Evolutionary conservation across 345 rosid species (phyloP).

Genomic region (Syzygium oleosum): DNA sequence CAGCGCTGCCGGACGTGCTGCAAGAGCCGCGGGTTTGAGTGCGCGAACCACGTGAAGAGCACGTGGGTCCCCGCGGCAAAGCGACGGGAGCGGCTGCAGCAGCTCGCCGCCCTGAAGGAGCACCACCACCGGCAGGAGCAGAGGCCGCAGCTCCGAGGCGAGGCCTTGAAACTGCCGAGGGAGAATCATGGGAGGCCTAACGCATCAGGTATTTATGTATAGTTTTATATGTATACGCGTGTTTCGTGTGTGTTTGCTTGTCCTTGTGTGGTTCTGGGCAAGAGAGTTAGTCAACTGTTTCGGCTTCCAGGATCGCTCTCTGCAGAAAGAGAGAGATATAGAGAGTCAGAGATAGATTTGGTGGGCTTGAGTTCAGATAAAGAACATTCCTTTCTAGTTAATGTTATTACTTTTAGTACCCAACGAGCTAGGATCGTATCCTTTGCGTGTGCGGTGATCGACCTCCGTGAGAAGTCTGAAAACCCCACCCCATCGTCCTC

Average conservation of each 20-base stretch:
- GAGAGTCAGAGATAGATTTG: slow-evolving; percentile 6
- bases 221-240: not conserved
- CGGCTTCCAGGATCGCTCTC: not conserved
- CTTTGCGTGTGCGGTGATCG: not conserved
- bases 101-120: slow-evolving; percentile 12
- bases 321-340: not conserved
- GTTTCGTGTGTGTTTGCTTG: not conserved
- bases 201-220: not conserved
- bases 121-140: slow-evolving; percentile 1
- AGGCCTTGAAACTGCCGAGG: not conserved
- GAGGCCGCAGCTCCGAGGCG: not conserved
- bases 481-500: not conserved
- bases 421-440: slow-evolving; percentile 7
- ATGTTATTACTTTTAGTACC: not conserved
- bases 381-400: too few species aligned
- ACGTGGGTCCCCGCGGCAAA: slow-evolving; percentile 88
- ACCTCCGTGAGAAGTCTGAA: not conserved
- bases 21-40: slow-evolving; percentile 75
- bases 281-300: not conserved
- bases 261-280: not conserved
- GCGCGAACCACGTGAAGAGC: slow-evolving; percentile 75
- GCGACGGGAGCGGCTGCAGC: slow-evolving; percentile 60
- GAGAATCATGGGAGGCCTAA: not conserved
- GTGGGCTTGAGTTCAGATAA: not conserved
- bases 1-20: slow-evolving; percentile 83